Base-by-base conservation (phyloP, 306 rosid species). In the Corylus americana region DNA sequence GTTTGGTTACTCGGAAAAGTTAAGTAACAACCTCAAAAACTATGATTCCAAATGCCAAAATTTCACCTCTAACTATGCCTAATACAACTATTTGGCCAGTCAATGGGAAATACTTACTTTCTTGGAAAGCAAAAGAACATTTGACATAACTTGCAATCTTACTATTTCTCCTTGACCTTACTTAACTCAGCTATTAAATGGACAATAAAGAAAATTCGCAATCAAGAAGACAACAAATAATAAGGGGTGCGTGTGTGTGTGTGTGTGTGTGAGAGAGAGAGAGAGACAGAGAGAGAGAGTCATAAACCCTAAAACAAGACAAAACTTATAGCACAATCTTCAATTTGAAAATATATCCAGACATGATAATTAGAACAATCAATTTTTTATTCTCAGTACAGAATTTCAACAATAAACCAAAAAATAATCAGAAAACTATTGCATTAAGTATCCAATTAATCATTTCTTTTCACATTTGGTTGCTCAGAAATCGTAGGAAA, bases 111-210 rank as follows among this genome's bases (percentile, higher is more conserved):
- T 42, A 11, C 69, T 29, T 14, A n/a, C 75, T 47, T 18, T 57
- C 57, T 16, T 6, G 71, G 20, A 77, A 76, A 54, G 35, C 57
- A 82, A 77, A 18, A n/a, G 50, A n/a, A 54, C 59, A 47, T 27
- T 48, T 22, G 44, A 62, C 3, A 59, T 11, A 37, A 35, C 54
- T 35, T 22, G n/a, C 63, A 45, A 11, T 17, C 16, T 16, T 11
- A 5, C 5, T 31, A 44, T 5, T 16, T 35, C 35, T 63, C 12
- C n/a, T 7, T 63, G 6, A 17, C 44, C 44, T 63, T 63, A 31
- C 31, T 63, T 31, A 29, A 12, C 70, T 31, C 44, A 31, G 12
- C 11, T 2, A 31, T 44, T 4, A 13, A 63, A 63, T 35, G 44
- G 70, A 63, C 18, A 37, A 63, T 5, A 14, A 14, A 22, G 35